phyloP scores from a whole-genome alignment of 768 basidiomycete species.

The Amanita inopinata region DNA sequence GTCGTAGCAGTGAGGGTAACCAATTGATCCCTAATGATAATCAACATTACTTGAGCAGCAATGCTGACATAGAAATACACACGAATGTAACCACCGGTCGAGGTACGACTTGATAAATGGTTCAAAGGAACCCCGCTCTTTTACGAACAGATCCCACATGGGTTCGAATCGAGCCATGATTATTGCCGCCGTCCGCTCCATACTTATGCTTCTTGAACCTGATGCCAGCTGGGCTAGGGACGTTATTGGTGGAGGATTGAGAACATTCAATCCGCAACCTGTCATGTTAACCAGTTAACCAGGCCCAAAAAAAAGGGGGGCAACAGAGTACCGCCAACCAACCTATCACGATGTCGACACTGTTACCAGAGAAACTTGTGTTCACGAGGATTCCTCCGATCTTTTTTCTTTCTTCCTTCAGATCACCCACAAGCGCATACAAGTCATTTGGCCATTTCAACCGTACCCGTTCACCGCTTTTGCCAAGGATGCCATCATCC shows the following conservation, averaged over 20 bases:
- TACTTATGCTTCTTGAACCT: slow-evolving; percentile 29
- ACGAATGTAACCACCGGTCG: slow-evolving; percentile 88
- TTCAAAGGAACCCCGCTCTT: slow-evolving; percentile 58
- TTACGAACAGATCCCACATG: slow-evolving; percentile 70
- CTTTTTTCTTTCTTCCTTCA: slow-evolving; percentile 52
- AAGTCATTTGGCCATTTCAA: slow-evolving; percentile 98
- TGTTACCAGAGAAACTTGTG: slow-evolving; percentile 66
- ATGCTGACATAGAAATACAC: slow-evolving; percentile 23
- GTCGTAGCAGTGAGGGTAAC: slow-evolving; percentile 73
- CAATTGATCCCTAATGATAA: slow-evolving; percentile 55
- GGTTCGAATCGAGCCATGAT: slow-evolving; percentile 69
- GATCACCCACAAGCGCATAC: slow-evolving; percentile 54
- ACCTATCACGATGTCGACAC: slow-evolving; percentile 79
- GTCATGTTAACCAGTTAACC: neutral
- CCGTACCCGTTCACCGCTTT: slow-evolving; percentile 45
- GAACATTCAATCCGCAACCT: slow-evolving; percentile 89
- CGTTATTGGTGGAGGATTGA: slow-evolving; percentile 72
- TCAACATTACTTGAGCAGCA: neutral
- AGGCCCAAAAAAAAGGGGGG: slow-evolving; percentile 1
- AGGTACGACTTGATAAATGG: slow-evolving; percentile 78
- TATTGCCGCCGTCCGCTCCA: slow-evolving; percentile 68
- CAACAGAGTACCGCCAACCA: slow-evolving; percentile 15
- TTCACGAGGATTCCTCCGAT: slow-evolving; percentile 90
- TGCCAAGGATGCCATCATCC: slow-evolving; percentile 43
- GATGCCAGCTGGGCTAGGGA: slow-evolving; percentile 64